phyloP scores from a whole-genome alignment of 2,329 filamentous ascomycete species.

The Sporothrix luriei region DNA sequence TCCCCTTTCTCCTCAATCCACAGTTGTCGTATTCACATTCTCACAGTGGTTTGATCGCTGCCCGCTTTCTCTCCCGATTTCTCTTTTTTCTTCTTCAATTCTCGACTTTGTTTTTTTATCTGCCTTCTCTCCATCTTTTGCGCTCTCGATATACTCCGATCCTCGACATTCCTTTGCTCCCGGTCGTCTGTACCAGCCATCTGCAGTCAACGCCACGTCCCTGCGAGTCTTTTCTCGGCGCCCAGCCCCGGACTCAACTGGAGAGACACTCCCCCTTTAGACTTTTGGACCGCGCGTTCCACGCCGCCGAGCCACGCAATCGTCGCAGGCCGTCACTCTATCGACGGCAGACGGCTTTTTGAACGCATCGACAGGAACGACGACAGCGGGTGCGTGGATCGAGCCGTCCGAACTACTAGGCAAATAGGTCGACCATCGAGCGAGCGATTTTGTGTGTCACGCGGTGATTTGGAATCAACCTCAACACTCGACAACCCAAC shows the following conservation, averaged over 20 bases:
- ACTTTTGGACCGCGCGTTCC: constrained; percentile 11
- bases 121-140: not conserved
- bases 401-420: not conserved
- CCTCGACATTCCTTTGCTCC: constrained; percentile 14
- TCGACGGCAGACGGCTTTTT: constrained; percentile 7
- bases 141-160: constrained; percentile 6
- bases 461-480: constrained; percentile 20
- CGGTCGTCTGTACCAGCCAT: constrained; percentile 4
- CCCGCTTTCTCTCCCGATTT: constrained; percentile 14
- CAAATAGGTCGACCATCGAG: constrained; percentile 1
- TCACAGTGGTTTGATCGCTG: constrained; percentile 12
- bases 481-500: constrained; percentile 5
- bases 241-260: constrained; percentile 29
- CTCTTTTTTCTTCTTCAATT: not conserved
- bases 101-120: not conserved
- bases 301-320: constrained; percentile 26
- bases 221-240: constrained; percentile 30
- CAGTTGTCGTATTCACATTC: constrained; percentile 11
- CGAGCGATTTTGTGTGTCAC: not conserved
- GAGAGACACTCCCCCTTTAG: constrained; percentile 16
- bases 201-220: constrained; percentile 23
- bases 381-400: constrained; percentile 7
- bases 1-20: constrained; percentile 21
- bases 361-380: constrained; percentile 5
- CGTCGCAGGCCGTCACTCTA: constrained; percentile 1